Percentiles rank a stretch among this genome's conserved stretches.
phyloP scores from a whole-genome alignment of 192 early-diverging fungal genomes.

The Kickxella alabastrina region DNA sequence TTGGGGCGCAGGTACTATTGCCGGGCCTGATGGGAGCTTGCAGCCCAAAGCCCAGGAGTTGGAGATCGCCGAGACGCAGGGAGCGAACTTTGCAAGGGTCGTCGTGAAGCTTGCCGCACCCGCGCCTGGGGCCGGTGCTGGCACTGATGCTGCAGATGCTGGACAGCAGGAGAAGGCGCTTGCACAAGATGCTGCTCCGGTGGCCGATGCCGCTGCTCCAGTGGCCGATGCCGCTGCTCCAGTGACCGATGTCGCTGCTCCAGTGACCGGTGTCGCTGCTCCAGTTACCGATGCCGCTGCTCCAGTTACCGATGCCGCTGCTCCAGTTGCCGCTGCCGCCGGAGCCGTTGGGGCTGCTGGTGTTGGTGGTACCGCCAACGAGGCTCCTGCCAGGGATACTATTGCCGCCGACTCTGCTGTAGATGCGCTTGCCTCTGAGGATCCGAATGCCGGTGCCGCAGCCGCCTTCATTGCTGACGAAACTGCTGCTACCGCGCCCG shows the following conservation, averaged over 20 bases:
- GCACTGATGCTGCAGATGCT: not conserved
- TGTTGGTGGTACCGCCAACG: too few relatives aligned
- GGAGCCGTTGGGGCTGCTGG: too few relatives aligned
- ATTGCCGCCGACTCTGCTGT: too few relatives aligned
- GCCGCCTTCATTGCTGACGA: too few relatives aligned
- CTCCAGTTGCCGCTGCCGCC: too few relatives aligned
- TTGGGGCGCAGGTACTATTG: conserved; percentile 25
- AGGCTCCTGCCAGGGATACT: too few relatives aligned
- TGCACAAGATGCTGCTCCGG: not conserved
- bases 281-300: too few relatives aligned
- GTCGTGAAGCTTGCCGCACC: conserved; percentile 7
- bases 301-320: too few relatives aligned
- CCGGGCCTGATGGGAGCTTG: conserved; percentile 14
- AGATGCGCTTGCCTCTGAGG: too few relatives aligned
- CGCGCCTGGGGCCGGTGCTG: not conserved
- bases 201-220: not conserved
- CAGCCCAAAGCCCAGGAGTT: conserved; percentile 21
- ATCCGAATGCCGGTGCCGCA: too few relatives aligned
- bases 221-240: not conserved
- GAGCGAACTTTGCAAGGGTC: conserved; percentile 30
- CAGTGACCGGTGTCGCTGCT: not conserved
- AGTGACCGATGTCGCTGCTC: not conserved
- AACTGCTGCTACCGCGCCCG: not conserved
- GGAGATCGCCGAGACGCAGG: conserved; percentile 35
- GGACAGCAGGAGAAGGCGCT: not conserved